These are phyloP conservation scores for Thermochaetoides dissita DNA, from an alignment of 2,329 filamentous ascomycete genomes.

Conservation along the genomic window DNA sequence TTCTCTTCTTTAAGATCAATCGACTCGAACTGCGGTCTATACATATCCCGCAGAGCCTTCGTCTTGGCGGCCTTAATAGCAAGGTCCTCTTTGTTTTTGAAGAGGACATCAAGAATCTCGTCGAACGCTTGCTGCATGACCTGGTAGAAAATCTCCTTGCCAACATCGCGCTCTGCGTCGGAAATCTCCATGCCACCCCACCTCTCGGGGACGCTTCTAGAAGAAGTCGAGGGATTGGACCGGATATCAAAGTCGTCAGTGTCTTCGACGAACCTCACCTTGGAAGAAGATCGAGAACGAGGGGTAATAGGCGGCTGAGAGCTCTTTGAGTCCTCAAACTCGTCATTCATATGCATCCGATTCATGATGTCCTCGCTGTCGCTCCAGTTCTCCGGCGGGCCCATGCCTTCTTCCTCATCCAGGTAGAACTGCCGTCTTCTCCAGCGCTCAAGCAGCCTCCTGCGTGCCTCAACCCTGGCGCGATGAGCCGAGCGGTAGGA, in stretches of 20 bases:
- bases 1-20: slow-evolving; percentile 22
- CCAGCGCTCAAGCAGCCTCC: slow-evolving; percentile 57
- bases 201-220: slow-evolving; percentile 55
- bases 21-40: slow-evolving; percentile 32
- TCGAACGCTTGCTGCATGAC: slow-evolving; percentile 88
- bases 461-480: slow-evolving; percentile 28
- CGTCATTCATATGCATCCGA: slow-evolving; percentile 12
- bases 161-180: slow-evolving; percentile 66
- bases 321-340: slow-evolving; percentile 26
- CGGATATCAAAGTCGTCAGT: slow-evolving; percentile 53
- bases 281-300: slow-evolving; percentile 61
- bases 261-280: slow-evolving; percentile 64
- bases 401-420: slow-evolving; percentile 68
- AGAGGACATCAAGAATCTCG: slow-evolving; percentile 75
- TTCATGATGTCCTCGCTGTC: slow-evolving; percentile 43
- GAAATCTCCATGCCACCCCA: slow-evolving; percentile 70
- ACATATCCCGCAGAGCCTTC: slow-evolving; percentile 44
- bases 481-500: slow-evolving; percentile 3
- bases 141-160: slow-evolving; percentile 80
- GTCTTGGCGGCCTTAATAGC: slow-evolving; percentile 55
- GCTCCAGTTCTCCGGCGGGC: slow-evolving; percentile 49
- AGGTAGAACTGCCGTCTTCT: slow-evolving; percentile 65
- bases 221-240: slow-evolving; percentile 61
- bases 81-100: slow-evolving; percentile 65
- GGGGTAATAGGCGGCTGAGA: slow-evolving; percentile 26